Evolutionary conservation across 805 yeast genomes (phyloP), one percentile per base, ranked within the genome.

Genomic region (Tetrapisispora nanseiensis): DNA sequence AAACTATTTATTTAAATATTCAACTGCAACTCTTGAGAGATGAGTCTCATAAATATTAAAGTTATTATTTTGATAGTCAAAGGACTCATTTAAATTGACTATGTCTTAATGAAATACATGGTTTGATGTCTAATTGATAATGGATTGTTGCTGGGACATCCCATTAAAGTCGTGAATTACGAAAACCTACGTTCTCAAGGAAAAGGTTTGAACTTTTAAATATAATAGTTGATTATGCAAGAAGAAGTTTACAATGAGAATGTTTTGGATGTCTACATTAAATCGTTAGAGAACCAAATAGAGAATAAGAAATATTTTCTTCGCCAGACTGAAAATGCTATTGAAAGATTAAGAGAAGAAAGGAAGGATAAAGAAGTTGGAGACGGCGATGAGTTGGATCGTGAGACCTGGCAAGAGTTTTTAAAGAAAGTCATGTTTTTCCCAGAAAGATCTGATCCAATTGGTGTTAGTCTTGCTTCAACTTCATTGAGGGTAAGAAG

Each of bases 381-480:
- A 8, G 36, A 18, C 13, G 5, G 10, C 2, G 12, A 9, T 11
- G 39, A 37, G 12, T 15, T 44, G 3, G 37, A 49, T 23, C 43
- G 36, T 4, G 41, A 37, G 1, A 36, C 36, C 5, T 55, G 56
- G 56, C 40, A 51, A 18, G 43, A 42, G n/a, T 45, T 57, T 18
- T 23, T 53, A 42, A 43, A 45, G 20, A 51, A 50, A 27, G 57
- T 61, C 1, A 44, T 61, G 50, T 50, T 55, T 32, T 48, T 46
- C n/a, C 55, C 61, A 6, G 63, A 56, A 31, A 51, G 60, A 42
- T 52, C 64, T 0, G 65, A 61, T 33, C 63, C 64, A 2, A 50
- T 59, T 33, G 64, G 65, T 0, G 35, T 55, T 10, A 49, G 54
- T 37, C 38, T 58, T 32, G 54, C 48, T 0, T 48, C 51, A 19